Base-by-base conservation (phyloP, 768 basidiomycete species). In the Pleurotus ostreatus region DNA sequence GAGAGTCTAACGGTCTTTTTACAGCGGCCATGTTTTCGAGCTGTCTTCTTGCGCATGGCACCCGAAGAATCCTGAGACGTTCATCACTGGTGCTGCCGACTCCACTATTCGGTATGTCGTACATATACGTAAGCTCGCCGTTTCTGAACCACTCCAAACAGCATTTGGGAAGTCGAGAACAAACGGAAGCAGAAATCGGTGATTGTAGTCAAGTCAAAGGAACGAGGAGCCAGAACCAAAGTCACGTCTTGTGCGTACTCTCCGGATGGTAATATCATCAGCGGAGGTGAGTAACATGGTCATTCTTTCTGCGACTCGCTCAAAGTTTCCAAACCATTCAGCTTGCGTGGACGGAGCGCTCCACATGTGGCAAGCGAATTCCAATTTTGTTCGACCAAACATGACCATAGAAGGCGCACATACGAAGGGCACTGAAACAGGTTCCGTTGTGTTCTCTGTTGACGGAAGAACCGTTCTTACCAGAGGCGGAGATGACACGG, bases 131-230 rank as follows among this genome's bases (percentile, higher is more conserved):
- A 2, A 20, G 46, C 41, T 26, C 15, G 8, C 5, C 55, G 3
- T 18, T 41, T 40, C 49, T 46, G 15, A 20, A 40, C 7, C 48
- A 49, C 43, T 20, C 38, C 30, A 44, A 15, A 51, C 57, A 95
- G 94, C 58, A 89, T 99, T 70, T 99, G 97, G 97, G 90, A 98
- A 63, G 82, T 86, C 34, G 89, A 93, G 67, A 86, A 94, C 65
- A 92, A 86, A 68, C 84, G 92, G 49, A 97, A 98, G 71, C 94
- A 97, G 66, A 98, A 94, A 74, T 81, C 86, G 0, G 94, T 97
- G 43, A 96, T 99, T 63, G 94, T 98, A 13, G 93, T 96, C 64
- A 96, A 95, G 73, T 94, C 91, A 7, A 98, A 95, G 67, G 94
- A 98, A 62, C 79, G 95, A 56, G 97, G 97, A 30, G 88, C 92